Percentiles rank a stretch among this genome's conserved stretches.
Evolutionary conservation across 2,329 filamentous ascomycete genomes (phyloP).

Genomic region (Helicocarpus griseus): DNA sequence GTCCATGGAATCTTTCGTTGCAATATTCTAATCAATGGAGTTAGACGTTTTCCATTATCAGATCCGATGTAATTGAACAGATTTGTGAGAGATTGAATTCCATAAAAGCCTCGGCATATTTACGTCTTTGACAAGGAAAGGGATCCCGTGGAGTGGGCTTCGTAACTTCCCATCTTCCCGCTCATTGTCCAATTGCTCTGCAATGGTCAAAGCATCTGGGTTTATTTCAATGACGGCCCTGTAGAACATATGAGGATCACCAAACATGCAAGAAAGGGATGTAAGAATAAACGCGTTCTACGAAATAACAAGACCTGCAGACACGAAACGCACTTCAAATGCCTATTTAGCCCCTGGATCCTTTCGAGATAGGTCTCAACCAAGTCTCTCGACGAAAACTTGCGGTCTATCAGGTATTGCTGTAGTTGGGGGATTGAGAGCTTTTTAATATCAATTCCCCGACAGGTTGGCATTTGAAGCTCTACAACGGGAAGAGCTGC

Average conservation of each 20-base stretch:
- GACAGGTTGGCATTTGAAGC: conserved; percentile 4
- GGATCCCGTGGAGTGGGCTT: conserved; percentile 65
- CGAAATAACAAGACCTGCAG: background rate
- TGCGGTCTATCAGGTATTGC: conserved; percentile 5
- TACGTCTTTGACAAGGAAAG: conserved; percentile 61
- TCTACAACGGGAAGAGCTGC: background rate
- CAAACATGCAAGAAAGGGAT: background rate
- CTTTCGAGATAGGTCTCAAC: conserved; percentile 4
- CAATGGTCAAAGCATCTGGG: conserved; percentile 56
- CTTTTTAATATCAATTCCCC: conserved; percentile 5
- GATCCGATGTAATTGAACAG: background rate
- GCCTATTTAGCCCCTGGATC: conserved; percentile 4
- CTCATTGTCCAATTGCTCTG: conserved; percentile 51
- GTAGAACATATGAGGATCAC: background rate
- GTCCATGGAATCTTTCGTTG: conserved; percentile 58
- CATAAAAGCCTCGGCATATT: background rate
- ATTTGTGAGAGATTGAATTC: background rate
- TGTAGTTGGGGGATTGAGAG: conserved; percentile 7
- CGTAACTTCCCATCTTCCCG: conserved; percentile 46
- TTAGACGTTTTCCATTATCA: background rate
- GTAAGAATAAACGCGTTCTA: background rate
- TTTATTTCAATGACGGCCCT: conserved; percentile 53
- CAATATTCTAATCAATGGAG: conserved; percentile 42
- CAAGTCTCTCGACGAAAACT: conserved; percentile 3
- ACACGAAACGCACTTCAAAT: conserved; percentile 5